Conservation (phyloP, 2,329 filamentous ascomycete genomes). For the Fusarium vanettenii region DNA sequence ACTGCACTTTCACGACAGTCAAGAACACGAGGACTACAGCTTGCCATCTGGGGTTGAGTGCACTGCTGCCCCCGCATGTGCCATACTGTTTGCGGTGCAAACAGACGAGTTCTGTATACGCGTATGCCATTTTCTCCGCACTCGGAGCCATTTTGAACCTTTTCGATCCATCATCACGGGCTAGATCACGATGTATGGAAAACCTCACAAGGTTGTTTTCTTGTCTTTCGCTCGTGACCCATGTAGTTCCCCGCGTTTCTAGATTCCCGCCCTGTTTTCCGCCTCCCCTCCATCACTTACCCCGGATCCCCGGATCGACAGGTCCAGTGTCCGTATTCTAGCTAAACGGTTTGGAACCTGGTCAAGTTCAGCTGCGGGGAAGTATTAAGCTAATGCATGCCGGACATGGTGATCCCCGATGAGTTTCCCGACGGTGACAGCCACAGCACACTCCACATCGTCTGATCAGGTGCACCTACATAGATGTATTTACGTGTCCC, state of each 20-base stretch:
- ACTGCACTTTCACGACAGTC: background rate
- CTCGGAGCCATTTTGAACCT: background rate
- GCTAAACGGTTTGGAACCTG: background rate
- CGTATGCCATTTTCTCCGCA: background rate
- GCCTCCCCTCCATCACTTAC: background rate
- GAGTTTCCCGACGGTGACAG: background rate
- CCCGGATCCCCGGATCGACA: background rate
- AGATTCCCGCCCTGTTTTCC: background rate
- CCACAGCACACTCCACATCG: background rate
- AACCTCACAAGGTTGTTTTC: background rate
- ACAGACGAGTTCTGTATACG: background rate
- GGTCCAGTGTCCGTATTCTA: background rate
- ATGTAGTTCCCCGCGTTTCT: background rate
- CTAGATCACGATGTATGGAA: background rate
- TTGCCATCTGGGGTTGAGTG: background rate
- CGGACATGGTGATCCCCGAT: background rate
- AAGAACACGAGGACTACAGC: background rate
- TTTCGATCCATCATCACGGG: background rate
- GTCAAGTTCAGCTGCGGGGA: background rate
- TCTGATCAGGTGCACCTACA: background rate
- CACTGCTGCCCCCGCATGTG: background rate
- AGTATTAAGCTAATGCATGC: background rate
- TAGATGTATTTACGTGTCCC: background rate
- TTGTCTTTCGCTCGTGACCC: background rate
- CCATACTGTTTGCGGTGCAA: background rate